Base-by-base conservation (phyloP, 106 monocot genomes). In the Apostasia shenzhenica region DNA sequence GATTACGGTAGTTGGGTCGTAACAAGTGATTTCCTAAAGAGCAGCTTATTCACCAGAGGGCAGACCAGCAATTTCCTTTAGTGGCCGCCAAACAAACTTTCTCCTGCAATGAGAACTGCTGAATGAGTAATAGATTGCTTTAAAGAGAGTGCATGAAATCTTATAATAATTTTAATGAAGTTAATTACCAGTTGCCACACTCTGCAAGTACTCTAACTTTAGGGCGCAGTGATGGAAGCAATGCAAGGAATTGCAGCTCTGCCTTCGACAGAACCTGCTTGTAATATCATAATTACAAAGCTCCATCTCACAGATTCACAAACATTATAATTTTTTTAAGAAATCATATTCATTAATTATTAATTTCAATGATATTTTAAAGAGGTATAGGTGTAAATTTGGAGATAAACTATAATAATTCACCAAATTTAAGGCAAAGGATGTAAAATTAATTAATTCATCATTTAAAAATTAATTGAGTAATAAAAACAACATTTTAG, bases 181-280 rank as follows among this genome's bases (percentile, higher is more conserved):
- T 54, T 5, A 4, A 66, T 75, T 77, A 94, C 94, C 94, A 94
- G 78, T 88, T 94, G 6, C 94, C 94, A 9, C 91, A 91, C 79
- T 94, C 91, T 6, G 88, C 94, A 64, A 94, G 80, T 57, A 94
- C 91, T 64, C 45, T 83, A 45, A 94, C 91, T 78, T 87, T 91
- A 4, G 91, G 94, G 14, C 91, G 82, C 70, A 94, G 83, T 3
- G 66, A 81, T 0, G 94, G 91, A 50, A 94, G 94, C 80, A 94
- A 59, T n/a, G 85, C 91, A 43, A 94, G 79, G 76, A 94, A 94
- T 66, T 94, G 91, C 67, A 94, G 72, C 73, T 94, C 94, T 8
- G 91, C 91, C 71, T 91, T 94, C 5, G 88, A 94, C 14, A 94
- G 76, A 51, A 94, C 94, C 90, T 94, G 26, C 54, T 26, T 26